Percentiles rank a stretch among this genome's conserved stretches.
phyloP scores from a whole-genome alignment of 148 eudicot species.

The Silene conica region DNA sequence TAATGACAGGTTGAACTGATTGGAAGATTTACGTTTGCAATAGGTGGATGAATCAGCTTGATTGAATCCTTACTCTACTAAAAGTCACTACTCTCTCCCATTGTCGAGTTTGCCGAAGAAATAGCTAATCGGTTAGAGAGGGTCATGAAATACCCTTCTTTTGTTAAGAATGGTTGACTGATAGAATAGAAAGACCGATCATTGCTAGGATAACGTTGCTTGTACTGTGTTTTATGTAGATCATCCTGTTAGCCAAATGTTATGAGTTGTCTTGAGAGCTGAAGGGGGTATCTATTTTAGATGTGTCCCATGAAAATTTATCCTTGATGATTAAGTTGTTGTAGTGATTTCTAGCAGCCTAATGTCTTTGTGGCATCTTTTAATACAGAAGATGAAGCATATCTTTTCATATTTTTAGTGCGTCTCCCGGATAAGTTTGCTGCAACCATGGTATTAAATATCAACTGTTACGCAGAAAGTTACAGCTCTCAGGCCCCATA shows the following conservation, averaged over 20 bases:
- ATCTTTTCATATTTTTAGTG: background rate
- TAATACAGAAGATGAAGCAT: background rate
- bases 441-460: background rate
- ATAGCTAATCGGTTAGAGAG: background rate
- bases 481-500: background rate
- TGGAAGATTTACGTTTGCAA: background rate
- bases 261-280: no score
- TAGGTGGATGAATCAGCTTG: background rate
- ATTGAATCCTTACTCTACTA: background rate
- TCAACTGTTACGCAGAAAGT: background rate
- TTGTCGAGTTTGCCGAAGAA: background rate
- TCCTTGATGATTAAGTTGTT: background rate
- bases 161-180: no score
- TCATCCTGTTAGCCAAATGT: no score
- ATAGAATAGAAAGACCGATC: background rate
- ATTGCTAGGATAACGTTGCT: no score
- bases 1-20: background rate
- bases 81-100: background rate
- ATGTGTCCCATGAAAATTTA: background rate
- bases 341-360: background rate
- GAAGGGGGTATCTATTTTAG: background rate
- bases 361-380: background rate
- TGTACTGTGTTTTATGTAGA: no score
- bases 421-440: background rate
- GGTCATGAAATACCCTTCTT: background rate